phyloP scores from a whole-genome alignment of 495 filamentous ascomycete genomes.

The Paragyromitra xinjiangensis region DNA sequence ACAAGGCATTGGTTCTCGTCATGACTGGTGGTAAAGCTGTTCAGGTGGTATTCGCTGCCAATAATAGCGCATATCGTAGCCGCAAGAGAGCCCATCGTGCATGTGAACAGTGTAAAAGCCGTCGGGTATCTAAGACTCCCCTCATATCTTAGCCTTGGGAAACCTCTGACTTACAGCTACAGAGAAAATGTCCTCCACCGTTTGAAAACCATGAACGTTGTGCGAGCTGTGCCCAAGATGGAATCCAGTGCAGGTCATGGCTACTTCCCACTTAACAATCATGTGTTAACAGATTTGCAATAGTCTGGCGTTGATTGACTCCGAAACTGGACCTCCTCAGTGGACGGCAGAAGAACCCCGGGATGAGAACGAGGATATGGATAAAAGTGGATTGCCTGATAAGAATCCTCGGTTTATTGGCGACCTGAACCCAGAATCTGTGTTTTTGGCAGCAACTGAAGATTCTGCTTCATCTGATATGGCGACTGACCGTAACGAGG shows the following conservation, averaged over 20 bases:
- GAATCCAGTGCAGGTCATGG: slow-evolving; percentile 54
- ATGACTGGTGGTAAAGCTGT: slow-evolving; percentile 49
- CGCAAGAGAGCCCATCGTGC: slow-evolving; percentile 53
- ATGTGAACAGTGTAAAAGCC: slow-evolving; percentile 55
- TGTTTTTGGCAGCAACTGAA: slow-evolving; percentile 60
- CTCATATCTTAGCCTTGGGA: neutral
- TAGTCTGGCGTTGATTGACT: slow-evolving; percentile 51
- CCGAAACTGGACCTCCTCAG: slow-evolving; percentile 24
- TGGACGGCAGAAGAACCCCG: slow-evolving; percentile 36
- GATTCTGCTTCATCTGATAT: slow-evolving; percentile 52
- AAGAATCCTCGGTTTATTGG: slow-evolving; percentile 61
- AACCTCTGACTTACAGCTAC: slow-evolving; percentile 10
- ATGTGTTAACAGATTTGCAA: slow-evolving; percentile 45
- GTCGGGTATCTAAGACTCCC: slow-evolving; percentile 45
- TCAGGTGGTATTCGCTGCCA: slow-evolving; percentile 55
- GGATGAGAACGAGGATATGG: slow-evolving; percentile 36
- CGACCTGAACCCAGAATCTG: slow-evolving; percentile 64
- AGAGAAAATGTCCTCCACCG: slow-evolving; percentile 54
- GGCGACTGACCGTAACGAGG: slow-evolving; percentile 59
- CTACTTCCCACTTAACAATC: slow-evolving; percentile 39
- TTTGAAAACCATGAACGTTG: slow-evolving; percentile 56
- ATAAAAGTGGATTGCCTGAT: slow-evolving; percentile 34
- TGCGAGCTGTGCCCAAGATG: slow-evolving; percentile 54
- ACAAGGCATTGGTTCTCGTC: neutral
- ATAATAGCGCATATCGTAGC: slow-evolving; percentile 54